These are phyloP conservation scores for Talaromyces nanjingensis DNA, from an alignment of 495 filamentous ascomycete species.

Conservation along the genomic window DNA sequence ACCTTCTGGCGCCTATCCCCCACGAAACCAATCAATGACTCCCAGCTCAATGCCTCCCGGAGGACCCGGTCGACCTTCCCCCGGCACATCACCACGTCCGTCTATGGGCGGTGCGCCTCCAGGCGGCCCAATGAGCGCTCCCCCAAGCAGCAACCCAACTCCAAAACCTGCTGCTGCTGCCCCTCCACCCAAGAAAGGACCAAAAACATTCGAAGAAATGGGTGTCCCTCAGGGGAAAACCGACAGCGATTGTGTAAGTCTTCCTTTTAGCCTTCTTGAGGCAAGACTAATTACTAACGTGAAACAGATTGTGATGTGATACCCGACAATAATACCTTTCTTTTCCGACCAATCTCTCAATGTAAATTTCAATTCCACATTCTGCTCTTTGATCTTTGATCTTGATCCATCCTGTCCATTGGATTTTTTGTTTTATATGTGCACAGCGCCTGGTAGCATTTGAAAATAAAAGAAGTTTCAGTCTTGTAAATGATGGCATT, in stretches of 20 bases:
- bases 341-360: constrained; percentile 8
- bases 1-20: background rate
- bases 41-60: background rate
- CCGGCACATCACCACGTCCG: constrained; percentile 22
- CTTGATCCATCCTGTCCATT: background rate
- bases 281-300: constrained; percentile 19
- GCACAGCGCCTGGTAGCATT: constrained; percentile 7
- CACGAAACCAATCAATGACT: constrained; percentile 6
- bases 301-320: constrained; percentile 56
- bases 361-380: constrained; percentile 12
- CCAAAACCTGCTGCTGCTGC: constrained; percentile 18
- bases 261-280: background rate
- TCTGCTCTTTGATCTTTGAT: constrained; percentile 1
- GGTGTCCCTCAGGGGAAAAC: constrained; percentile 75
- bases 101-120: constrained; percentile 10
- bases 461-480: constrained; percentile 2
- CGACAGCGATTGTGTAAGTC: constrained; percentile 85
- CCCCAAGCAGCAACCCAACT: constrained; percentile 25
- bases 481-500: background rate
- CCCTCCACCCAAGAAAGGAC: constrained; percentile 65
- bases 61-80: constrained; percentile 1
- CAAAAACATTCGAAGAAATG: constrained; percentile 98
- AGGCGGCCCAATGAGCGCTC: constrained; percentile 13
- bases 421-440: constrained; percentile 10
- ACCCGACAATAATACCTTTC: constrained; percentile 22